phyloP scores from a whole-genome alignment of 208 protist genomes.

The Herpetomonas samuelpessoai region DNA sequence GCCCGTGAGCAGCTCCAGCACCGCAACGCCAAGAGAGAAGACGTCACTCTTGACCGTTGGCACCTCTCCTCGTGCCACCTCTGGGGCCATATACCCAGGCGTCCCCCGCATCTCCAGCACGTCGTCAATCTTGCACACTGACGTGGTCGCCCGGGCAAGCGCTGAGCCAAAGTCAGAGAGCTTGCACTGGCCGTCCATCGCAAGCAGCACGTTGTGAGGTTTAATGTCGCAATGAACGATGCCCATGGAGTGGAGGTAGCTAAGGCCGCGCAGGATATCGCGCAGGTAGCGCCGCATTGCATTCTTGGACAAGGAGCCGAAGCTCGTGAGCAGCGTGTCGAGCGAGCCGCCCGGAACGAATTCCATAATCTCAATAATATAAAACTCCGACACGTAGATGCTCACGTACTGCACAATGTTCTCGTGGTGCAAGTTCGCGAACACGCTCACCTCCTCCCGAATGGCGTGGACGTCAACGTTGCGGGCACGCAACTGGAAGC shows the following conservation, averaged over 20 bases:
- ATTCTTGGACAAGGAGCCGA: constrained; percentile 35
- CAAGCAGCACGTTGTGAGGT: constrained; percentile 80
- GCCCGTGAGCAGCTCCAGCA: constrained; percentile 59
- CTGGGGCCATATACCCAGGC: constrained; percentile 76
- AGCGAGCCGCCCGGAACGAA: constrained; percentile 81
- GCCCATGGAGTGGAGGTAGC: constrained; percentile 71
- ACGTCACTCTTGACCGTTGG: constrained; percentile 59
- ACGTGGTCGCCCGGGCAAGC: constrained; percentile 35
- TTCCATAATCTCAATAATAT: constrained; percentile 81
- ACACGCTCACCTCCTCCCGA: constrained; percentile 58
- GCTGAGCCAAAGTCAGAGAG: constrained; percentile 83
- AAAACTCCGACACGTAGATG: constrained; percentile 36
- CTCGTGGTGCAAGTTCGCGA: constrained; percentile 62
- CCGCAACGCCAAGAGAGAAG: constrained; percentile 58
- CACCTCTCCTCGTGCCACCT: constrained; percentile 58
- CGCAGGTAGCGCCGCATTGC: constrained; percentile 57
- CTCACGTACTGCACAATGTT: constrained; percentile 86
- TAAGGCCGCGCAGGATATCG: constrained; percentile 60
- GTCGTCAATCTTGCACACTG: constrained; percentile 37
- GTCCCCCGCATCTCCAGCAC: constrained; percentile 71
- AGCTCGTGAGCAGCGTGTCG: constrained; percentile 55
- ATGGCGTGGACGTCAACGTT: constrained; percentile 48
- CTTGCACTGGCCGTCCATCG: constrained; percentile 81
- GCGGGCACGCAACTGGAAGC: constrained; percentile 47
- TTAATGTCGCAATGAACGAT: constrained; percentile 87